A percentile compares a stretch with the other conserved stretches of the same genome.
phyloP scores from a whole-genome alignment of 2,329 filamentous ascomycete species.

The Alternaria sp. region DNA sequence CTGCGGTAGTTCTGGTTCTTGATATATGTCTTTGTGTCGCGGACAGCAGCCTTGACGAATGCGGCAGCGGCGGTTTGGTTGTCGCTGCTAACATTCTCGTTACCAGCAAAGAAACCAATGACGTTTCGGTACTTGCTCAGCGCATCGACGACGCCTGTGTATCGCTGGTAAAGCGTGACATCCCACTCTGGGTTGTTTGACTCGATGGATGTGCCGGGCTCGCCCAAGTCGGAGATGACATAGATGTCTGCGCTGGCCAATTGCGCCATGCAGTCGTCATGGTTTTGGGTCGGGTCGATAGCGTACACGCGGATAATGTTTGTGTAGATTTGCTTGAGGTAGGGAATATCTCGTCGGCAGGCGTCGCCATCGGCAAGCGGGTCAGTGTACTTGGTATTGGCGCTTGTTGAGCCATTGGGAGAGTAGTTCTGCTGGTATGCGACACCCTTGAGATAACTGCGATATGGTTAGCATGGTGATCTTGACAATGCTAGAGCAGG shows the following conservation, averaged over 20 bases:
- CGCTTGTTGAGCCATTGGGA: slow-evolving; percentile 34
- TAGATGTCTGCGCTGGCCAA: slow-evolving; percentile 91
- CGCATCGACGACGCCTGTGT: slow-evolving; percentile 82
- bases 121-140: slow-evolving; percentile 87
- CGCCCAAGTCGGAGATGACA: slow-evolving; percentile 82
- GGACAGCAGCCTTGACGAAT: slow-evolving; percentile 96
- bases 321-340: slow-evolving; percentile 79
- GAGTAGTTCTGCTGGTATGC: slow-evolving; percentile 79
- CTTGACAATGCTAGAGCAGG: neutral
- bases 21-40: slow-evolving; percentile 95
- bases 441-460: slow-evolving; percentile 83
- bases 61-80: slow-evolving; percentile 91
- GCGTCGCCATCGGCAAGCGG: slow-evolving; percentile 76
- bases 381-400: slow-evolving; percentile 72
- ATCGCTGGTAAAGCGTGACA: slow-evolving; percentile 78
- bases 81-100: slow-evolving; percentile 89
- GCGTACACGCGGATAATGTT: slow-evolving; percentile 94
- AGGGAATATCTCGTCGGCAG: slow-evolving; percentile 87
- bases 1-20: slow-evolving; percentile 74
- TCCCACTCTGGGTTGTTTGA: slow-evolving; percentile 83
- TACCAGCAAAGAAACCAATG: slow-evolving; percentile 97
- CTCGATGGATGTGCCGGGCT: slow-evolving; percentile 74
- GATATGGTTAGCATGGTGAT: slow-evolving; percentile 13
- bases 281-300: slow-evolving; percentile 80
- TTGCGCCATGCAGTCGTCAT: slow-evolving; percentile 84